Evolutionary conservation across 2,329 filamentous ascomycete genomes (phyloP), one percentile per base, ranked within the genome.

Genomic region (Chrysoporthe puriensis): DNA sequence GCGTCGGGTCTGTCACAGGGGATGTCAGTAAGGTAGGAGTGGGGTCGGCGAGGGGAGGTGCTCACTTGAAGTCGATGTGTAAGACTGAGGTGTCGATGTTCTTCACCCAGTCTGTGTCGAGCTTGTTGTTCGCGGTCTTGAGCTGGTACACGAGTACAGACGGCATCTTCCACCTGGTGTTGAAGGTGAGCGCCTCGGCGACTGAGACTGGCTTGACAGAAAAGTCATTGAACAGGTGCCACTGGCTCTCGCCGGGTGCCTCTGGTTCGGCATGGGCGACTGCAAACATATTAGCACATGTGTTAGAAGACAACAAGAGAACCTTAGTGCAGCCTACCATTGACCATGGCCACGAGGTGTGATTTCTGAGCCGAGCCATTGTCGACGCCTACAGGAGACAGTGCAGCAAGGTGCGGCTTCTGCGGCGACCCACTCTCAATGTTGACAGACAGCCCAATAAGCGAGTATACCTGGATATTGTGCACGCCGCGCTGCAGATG

Each of bases 181-280:
- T 94, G 78, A 98, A 99, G 34, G 91, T 89, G 21, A 98, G 83
- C 0, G 95, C 96, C 76, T 99, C 95, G 70, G 94, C 90, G 40
- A 88, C 86, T 43, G 90, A 88, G 18, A 97, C 88, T 11, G 91
- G 89, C 14, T 92, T 88, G 32, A 99, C 96, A 46, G 97, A 81
- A 74, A 99, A 99, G 79, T 99, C 96, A 73, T 99, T 99, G 82
- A 99, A 97, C 1, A 99, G 80, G 79, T 98, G 93, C 96, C 96
- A 99, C 73, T 91, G 90, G 74, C 88, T 90, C 71, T 88, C 85
- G 3, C 81, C 82, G 0, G 88, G 84, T 0, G 85, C 77, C 54
- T 86, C 83, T 0, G 84, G 82, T 65, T 88, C 87, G 0, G 91
- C 88, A 63, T 93, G 88, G 14, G 87, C 86, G 67, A 91, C 90